Evolutionary conservation across 2,329 filamentous ascomycete genomes (phyloP), one percentile per base, ranked within the genome.

Genomic region (Trichoderma citrinoviride): DNA sequence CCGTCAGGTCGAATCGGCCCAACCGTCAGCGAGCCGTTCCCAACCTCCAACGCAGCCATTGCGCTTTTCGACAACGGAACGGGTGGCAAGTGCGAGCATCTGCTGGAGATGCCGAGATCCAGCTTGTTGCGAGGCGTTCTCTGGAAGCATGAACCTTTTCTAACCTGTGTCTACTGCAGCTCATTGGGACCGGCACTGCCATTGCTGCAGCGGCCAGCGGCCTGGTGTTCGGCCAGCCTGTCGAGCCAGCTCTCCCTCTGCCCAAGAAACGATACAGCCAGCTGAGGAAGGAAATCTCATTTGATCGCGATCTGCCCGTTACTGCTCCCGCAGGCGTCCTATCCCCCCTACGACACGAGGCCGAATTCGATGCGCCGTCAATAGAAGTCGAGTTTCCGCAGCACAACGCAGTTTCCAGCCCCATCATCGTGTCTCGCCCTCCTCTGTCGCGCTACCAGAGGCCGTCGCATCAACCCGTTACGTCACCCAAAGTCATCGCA

Each of bases 111-210:
- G 19, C 47, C 27, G 47, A 41, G 17, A 10, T 54, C 23, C 12
- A 67, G 62, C 55, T 66, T 54, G 65, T 69, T 62, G 49, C 37
- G 10, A 37, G 12, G n/a, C n/a, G 17, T 58, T 58, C 12, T 37
- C 33, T 52, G 27, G n/a, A 7, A 43, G 14, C 50, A 41, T 43
- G 46, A 49, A 62, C 14, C 12, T 46, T 37, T 15, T 62, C 60
- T 62, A 46, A 62, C 49, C n/a, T 54, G 23, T 72, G 63, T 68
- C 67, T 66, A 66, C 56, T 61, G 55, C 71, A 87, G 85, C 84
- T 87, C 71, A 82, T 87, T 77, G 85, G 84, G 76, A 83, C 85
- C 70, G 83, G 85, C 75, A 85, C 84, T 77, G 84, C 83, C 69
- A 82, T 86, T 74, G 85, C 85, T 77, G 84, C 84, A 72, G 85